Conservation (phyloP, 129 eudicot genomes). For the Escallonia rubra region DNA sequence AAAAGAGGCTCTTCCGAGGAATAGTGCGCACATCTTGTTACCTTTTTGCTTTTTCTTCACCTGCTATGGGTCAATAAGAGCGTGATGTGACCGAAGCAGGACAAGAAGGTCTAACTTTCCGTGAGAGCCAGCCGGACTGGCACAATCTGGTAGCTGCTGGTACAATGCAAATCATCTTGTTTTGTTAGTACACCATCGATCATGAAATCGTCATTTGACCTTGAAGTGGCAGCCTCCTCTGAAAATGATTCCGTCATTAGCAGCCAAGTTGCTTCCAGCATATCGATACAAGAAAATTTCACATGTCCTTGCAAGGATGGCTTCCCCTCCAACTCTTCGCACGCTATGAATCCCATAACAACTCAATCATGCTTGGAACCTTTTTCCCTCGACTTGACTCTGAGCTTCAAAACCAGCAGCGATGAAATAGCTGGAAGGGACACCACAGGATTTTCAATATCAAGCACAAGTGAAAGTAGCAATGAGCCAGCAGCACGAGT, state of each 20-base stretch:
- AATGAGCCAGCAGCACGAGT: conserved; percentile 14
- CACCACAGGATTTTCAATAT: conserved; percentile 9
- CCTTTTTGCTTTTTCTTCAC: no score
- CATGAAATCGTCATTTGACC: conserved; percentile 17
- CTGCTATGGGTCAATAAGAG: no score
- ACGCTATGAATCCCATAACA: neutral
- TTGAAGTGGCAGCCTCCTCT: conserved; percentile 15
- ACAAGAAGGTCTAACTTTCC: neutral
- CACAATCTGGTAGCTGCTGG: no score
- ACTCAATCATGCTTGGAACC: neutral
- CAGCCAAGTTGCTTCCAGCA: conserved; percentile 39
- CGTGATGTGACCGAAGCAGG: neutral
- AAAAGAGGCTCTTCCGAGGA: no score
- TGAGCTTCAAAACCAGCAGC: conserved; percentile 15
- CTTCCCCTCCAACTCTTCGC: neutral
- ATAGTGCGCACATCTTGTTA: no score
- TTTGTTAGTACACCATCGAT: neutral
- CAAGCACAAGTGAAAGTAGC: conserved; percentile 28
- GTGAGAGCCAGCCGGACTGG: no score
- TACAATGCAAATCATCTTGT: neutral
- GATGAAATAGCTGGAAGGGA: neutral
- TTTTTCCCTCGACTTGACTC: conserved; percentile 29
- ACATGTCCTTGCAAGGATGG: no score
- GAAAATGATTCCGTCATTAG: conserved; percentile 18
- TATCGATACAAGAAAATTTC: conserved; percentile 8